A percentile compares a stretch with the other conserved stretches of the same genome.
Evolutionary conservation across 2,329 filamentous ascomycete species (phyloP).

Genomic region (Phaeomoniella chlamydospora): DNA sequence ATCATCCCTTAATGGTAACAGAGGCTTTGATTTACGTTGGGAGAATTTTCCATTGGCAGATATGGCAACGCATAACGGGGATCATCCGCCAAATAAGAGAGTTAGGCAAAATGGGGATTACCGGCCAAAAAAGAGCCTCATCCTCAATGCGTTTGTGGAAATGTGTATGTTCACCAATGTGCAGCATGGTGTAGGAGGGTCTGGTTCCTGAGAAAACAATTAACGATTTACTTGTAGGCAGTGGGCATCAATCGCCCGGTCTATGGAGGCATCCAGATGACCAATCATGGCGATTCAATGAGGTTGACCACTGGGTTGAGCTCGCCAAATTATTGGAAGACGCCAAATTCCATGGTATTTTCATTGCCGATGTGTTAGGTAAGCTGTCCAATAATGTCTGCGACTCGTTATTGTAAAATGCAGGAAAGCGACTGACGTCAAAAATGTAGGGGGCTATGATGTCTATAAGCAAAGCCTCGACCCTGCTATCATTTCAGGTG

Average conservation of each 20-base stretch:
- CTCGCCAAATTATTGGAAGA: slow-evolving; percentile 45
- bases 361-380: slow-evolving; percentile 52
- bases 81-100: too few species aligned
- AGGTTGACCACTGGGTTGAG: slow-evolving; percentile 45
- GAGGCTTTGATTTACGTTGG: too few species aligned
- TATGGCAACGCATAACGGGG: too few species aligned
- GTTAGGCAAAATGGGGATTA: too few species aligned
- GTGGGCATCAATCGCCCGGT: slow-evolving; percentile 39
- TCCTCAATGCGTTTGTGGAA: slow-evolving; percentile 37
- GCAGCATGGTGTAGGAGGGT: not conserved
- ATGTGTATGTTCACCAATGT: slow-evolving; percentile 22
- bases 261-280: slow-evolving; percentile 53
- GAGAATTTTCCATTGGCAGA: too few species aligned
- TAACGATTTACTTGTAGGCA: slow-evolving; percentile 19
- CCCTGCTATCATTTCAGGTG: slow-evolving; percentile 45
- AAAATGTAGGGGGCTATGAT: slow-evolving; percentile 52
- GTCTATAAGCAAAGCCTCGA: slow-evolving; percentile 50
- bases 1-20: too few species aligned
- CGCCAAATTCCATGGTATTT: slow-evolving; percentile 51
- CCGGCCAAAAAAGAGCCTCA: slow-evolving; percentile 23
- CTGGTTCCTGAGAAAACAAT: not conserved
- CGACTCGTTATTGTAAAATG: not conserved
- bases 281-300: slow-evolving; percentile 45
- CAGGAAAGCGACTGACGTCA: slow-evolving; percentile 6
- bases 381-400: slow-evolving; percentile 4